Evolutionary conservation across 2,329 filamentous ascomycete species (phyloP).

Genomic region (Sclerotinia subarctica): DNA sequence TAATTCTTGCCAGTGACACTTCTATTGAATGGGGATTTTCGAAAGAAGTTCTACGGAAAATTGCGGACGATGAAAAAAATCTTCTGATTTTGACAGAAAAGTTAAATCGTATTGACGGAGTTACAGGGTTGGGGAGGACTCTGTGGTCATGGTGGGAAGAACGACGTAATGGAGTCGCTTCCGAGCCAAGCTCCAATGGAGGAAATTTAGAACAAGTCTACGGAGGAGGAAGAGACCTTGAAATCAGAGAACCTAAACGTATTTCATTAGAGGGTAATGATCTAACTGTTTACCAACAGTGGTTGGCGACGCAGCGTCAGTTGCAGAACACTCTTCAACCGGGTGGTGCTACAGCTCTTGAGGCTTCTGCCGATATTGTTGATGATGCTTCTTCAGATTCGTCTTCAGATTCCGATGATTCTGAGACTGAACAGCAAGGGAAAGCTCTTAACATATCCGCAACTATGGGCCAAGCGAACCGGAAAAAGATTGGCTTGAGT

Average conservation of each 20-base stretch:
- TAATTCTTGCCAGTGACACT: constrained; percentile 87
- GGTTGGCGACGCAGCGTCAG: constrained; percentile 82
- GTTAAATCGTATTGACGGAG: constrained; percentile 43
- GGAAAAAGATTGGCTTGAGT: constrained; percentile 80
- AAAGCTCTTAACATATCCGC: constrained; percentile 87
- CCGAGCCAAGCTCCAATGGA: constrained; percentile 51
- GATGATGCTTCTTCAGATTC: constrained; percentile 86
- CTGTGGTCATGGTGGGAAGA: constrained; percentile 81
- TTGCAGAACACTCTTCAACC: constrained; percentile 76
- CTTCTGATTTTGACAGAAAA: constrained; percentile 84
- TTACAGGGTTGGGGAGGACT: constrained; percentile 57
- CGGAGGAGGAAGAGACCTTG: constrained; percentile 59
- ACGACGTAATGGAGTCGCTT: constrained; percentile 58
- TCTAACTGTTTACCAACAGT: constrained; percentile 81
- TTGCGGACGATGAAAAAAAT: constrained; percentile 77
- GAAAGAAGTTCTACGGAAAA: constrained; percentile 68
- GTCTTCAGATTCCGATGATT: constrained; percentile 82
- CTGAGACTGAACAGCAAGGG: constrained; percentile 85
- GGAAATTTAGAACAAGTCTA: constrained; percentile 65
- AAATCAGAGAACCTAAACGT: constrained; percentile 58
- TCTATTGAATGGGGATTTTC: constrained; percentile 96
- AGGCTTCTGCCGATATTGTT: constrained; percentile 67
- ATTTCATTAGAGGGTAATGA: constrained; percentile 72
- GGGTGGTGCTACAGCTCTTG: constrained; percentile 63
- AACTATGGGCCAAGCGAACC: constrained; percentile 75